Evolutionary conservation across 371 early-diverging fungal species (phyloP).

Genomic region (Mucor ambiguus): DNA sequence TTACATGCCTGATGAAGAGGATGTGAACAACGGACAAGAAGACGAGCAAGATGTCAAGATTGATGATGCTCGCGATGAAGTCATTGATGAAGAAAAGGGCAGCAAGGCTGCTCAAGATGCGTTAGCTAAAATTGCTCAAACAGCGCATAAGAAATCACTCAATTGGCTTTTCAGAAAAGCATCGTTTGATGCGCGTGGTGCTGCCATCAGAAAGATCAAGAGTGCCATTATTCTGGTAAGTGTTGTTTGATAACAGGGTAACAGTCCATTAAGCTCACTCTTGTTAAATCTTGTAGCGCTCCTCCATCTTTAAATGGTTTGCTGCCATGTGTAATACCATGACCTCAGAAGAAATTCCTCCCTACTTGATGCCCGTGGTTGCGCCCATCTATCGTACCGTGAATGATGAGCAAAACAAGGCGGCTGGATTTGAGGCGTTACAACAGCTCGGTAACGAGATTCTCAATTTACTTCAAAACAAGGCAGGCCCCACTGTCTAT

Average conservation of each 20-base stretch:
- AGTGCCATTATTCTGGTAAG: conserved; percentile 53
- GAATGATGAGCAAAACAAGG: conserved; percentile 73
- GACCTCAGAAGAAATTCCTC: conserved; percentile 54
- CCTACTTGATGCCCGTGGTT: conserved; percentile 74
- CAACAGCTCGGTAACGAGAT: conserved; percentile 82
- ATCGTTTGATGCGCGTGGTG: conserved; percentile 70
- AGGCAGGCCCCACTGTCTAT: conserved; percentile 78
- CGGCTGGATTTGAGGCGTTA: conserved; percentile 66
- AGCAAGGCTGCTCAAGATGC: conserved; percentile 14
- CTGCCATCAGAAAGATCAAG: conserved; percentile 49
- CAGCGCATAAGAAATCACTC: conserved; percentile 46
- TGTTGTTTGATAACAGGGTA: background rate
- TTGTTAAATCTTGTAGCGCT: conserved; percentile 51
- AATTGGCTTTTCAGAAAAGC: conserved; percentile 68
- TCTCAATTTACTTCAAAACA: conserved; percentile 74
- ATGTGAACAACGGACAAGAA: conserved; percentile 30
- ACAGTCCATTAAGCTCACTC: no score
- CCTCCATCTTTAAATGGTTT: conserved; percentile 85
- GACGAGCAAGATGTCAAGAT: conserved; percentile 36
- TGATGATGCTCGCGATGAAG: conserved; percentile 33
- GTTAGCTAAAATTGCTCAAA: conserved; percentile 17
- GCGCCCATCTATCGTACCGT: conserved; percentile 82
- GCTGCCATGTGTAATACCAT: conserved; percentile 83
- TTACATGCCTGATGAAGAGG: conserved; percentile 48
- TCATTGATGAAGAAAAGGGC: conserved; percentile 25